Base-by-base conservation (phyloP, 2,329 filamentous ascomycete genomes). In the Trichoderma koningii region DNA sequence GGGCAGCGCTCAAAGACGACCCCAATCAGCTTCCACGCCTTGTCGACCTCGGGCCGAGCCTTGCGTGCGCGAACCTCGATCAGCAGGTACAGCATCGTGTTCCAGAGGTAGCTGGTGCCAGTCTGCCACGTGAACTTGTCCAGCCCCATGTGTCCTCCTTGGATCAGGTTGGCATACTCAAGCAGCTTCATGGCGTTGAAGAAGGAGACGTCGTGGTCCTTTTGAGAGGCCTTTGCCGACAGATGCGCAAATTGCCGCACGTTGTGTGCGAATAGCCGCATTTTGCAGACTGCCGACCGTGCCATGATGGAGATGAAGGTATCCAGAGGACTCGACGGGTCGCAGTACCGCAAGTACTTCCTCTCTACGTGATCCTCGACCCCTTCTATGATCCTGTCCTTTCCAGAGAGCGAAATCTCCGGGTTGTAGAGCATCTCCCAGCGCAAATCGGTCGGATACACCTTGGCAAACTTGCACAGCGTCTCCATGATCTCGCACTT, bases 101-200 rank as follows among this genome's bases (percentile, higher is more conserved):
- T 62, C 57, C 57, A 62, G 26, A 51, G 48, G 15, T 62, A 62
- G 48, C 57, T 62, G 34, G 57, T 62, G 23, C 57, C 57, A n/a
- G 52, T 62, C 14, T 62, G 57, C 57, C 57, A 62, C 57, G 52
- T 51, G 38, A 44, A 62, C 38, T 62, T 62, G n/a, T 62, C 48
- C 38, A 62, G 14, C 5, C 57, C 57, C 47, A 52, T 42, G 9
- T 62, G 48, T 1, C 57, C 57, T 1, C 47, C 23, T 3, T 62
- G 48, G 0, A 62, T 52, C 23, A 62, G 5, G 6, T 52, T 52
- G 1, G 48, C 48, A n/a, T 62, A 62, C 52, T 62, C 57, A 2
- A 62, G 21, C 7, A 62, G 48, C n/a, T 62, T 62, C 57, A 62
- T 62, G 12, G 48, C 57, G 23, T 62, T 62, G 15, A 30, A 12